These are phyloP conservation scores for Barnettozyma pratensis DNA, from an alignment of 805 yeast species.

Conservation along the genomic window DNA sequence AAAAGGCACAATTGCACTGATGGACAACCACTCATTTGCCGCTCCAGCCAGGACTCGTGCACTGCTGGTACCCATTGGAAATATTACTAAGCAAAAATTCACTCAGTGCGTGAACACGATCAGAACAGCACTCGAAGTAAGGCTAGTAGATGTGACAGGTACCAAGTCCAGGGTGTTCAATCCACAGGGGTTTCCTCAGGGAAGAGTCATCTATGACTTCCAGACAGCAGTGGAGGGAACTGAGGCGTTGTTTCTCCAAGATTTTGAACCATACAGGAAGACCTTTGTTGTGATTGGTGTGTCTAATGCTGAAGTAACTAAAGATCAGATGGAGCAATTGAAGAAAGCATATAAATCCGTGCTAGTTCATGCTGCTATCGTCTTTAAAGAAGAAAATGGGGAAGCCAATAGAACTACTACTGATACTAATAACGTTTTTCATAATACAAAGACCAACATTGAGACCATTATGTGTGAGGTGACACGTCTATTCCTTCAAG, in stretches of 20 bases:
- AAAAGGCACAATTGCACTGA: not conserved
- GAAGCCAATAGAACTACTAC: not conserved
- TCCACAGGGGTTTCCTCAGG: slow-evolving; percentile 82
- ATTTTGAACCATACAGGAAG: slow-evolving; percentile 86
- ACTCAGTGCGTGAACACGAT: slow-evolving; percentile 38
- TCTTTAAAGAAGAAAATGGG: slow-evolving; percentile 33
- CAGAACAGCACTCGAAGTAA: slow-evolving; percentile 50
- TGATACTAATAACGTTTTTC: slow-evolving; percentile 5
- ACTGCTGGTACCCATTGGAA: slow-evolving; percentile 63
- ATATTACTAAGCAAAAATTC: slow-evolving; percentile 35
- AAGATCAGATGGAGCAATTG: slow-evolving; percentile 33
- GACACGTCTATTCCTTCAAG: slow-evolving; percentile 54
- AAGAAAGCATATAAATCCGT: slow-evolving; percentile 44
- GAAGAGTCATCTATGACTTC: slow-evolving; percentile 61
- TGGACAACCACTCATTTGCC: slow-evolving; percentile 44
- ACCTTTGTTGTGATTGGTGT: slow-evolving; percentile 58
- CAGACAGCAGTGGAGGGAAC: slow-evolving; percentile 40
- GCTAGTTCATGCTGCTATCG: slow-evolving; percentile 47
- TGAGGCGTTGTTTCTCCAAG: slow-evolving; percentile 67
- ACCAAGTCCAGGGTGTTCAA: slow-evolving; percentile 56
- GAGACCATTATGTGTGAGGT: slow-evolving; percentile 75
- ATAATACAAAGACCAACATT: slow-evolving; percentile 23
- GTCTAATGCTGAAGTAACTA: slow-evolving; percentile 21
- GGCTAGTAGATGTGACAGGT: slow-evolving; percentile 73
- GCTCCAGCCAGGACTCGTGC: slow-evolving; percentile 64